Conservation (phyloP, 2,329 filamentous ascomycete genomes). For the Orbilia javanica region DNA sequence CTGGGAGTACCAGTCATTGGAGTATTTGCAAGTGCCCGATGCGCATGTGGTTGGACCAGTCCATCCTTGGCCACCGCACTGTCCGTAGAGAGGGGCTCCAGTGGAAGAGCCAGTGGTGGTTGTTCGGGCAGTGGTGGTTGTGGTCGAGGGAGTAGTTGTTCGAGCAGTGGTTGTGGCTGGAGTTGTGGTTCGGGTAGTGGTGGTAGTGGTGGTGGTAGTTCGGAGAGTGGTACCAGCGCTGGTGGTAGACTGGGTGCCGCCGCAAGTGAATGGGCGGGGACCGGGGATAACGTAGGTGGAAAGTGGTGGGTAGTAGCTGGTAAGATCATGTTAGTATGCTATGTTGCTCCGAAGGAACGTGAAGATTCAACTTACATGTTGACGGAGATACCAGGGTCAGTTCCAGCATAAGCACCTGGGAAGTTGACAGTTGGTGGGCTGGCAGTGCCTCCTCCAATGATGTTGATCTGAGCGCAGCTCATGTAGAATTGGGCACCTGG, state of each 20-base stretch:
- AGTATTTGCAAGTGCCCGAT: conserved; percentile 28
- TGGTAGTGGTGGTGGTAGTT: conserved; percentile 12
- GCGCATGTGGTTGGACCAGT: conserved; percentile 56
- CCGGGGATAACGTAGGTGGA: conserved; percentile 66
- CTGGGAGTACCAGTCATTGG: conserved; percentile 43
- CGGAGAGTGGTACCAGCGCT: conserved; percentile 9
- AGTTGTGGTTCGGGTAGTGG: not conserved
- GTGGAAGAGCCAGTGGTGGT: conserved; percentile 13
- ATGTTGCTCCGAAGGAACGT: conserved; percentile 1
- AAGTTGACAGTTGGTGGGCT: conserved; percentile 61
- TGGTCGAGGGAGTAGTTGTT: conserved; percentile 21
- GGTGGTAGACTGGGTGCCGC: conserved; percentile 34
- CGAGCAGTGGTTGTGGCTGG: conserved; percentile 17
- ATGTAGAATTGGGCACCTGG: conserved; percentile 64
- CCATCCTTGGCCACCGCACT: conserved; percentile 52
- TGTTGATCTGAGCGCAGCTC: conserved; percentile 62
- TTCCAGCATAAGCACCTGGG: conserved; percentile 61
- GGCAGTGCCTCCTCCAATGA: conserved; percentile 60
- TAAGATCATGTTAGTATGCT: not conserved
- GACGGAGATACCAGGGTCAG: conserved; percentile 61
- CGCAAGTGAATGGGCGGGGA: conserved; percentile 63
- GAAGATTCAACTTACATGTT: conserved; percentile 42
- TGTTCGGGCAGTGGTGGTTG: conserved; percentile 29
- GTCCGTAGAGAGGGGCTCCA: conserved; percentile 43
- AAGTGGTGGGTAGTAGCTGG: conserved; percentile 64